A percentile compares a stretch with the other conserved stretches of the same genome.
phyloP scores from a whole-genome alignment of 345 rosid genomes.

The Viola odorata region DNA sequence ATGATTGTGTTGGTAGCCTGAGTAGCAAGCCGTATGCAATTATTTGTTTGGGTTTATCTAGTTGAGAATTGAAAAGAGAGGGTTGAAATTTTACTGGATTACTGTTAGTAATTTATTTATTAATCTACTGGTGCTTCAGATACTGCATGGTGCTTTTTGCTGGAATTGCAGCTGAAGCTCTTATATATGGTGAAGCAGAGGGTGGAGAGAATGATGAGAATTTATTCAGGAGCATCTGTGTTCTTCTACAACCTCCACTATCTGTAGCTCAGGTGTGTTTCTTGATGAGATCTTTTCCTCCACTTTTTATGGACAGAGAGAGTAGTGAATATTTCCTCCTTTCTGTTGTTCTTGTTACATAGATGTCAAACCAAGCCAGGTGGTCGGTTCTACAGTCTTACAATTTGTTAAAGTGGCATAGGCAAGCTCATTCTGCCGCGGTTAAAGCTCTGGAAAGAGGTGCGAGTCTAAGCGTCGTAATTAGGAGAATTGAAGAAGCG shows the following conservation, averaged over 20 bases:
- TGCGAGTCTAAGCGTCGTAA: constrained; percentile 61
- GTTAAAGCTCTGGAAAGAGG: constrained; percentile 82
- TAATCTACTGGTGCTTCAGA: too few species aligned
- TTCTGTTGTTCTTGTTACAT: constrained; percentile 7
- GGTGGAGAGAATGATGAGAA: constrained; percentile 98
- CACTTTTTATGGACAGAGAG: too few species aligned
- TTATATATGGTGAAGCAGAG: constrained; percentile 87
- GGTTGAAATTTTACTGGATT: too few species aligned
- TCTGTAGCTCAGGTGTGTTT: constrained; percentile 62
- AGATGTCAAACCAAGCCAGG: constrained; percentile 99
- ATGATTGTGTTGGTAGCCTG: too few species aligned
- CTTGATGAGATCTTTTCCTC: too few species aligned
- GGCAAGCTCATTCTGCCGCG: constrained; percentile 66
- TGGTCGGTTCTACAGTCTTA: constrained; percentile 86
- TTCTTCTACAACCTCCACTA: constrained; percentile 75
- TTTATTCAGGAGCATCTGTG: constrained; percentile 75
- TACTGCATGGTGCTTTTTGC: constrained; percentile 94
- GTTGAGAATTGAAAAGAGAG: too few species aligned
- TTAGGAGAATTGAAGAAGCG: constrained; percentile 74
- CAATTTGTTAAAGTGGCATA: constrained; percentile 89
- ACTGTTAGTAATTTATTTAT: too few species aligned
- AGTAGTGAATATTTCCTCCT: not conserved
- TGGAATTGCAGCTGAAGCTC: constrained; percentile 96
- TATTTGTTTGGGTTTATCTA: too few species aligned
- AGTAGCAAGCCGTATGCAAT: too few species aligned